Base-by-base conservation (phyloP, 495 filamentous ascomycete genomes). In the Xylaria longipes region DNA sequence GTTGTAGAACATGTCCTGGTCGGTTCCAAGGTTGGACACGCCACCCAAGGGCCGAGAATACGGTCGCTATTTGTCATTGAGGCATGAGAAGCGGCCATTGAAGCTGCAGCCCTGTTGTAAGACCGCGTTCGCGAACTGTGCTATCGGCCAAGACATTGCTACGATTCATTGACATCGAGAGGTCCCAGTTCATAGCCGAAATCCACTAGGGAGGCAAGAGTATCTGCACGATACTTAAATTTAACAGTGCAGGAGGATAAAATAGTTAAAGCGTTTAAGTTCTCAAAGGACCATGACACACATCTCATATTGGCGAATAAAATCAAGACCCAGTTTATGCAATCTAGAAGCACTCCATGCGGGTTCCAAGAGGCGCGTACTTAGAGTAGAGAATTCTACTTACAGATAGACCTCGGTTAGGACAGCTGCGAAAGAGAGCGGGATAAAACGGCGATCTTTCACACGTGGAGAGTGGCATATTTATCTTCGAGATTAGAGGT, bases 31-130 rank as follows among this genome's bases (percentile, higher is more conserved):
- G 25, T 35, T 33, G 35, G 62, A 46, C 41, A 46, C 61, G 61
- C 15, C 15, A 27, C 17, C 25, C 31, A 45, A 65, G 25, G 9
- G 14, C 37, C 27, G 41, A 46, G 60, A 22, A 48, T 52, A 6
- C 27, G 45, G 29, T 50, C 5, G n/a, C 17, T 54, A 67, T 56
- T 67, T 56, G 65, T 67, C 65, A 67, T 41, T 37, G 33, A 46
- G n/a, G 31, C 46, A 43, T 50, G 48, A 43, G 46, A 35, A 67
- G 65, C 48, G 35, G 48, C 35, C 65, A 67, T 43, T 54, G 48
- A 25, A 43, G 56, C 48, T 41, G 48, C 46, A n/a, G 33, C 14
- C 65, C 20, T 52, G 20, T 27, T 54, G 65, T 67, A 56, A 48
- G 46, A 39, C 65, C 20, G 33, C 31, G 20, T 56, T 50, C 33